A percentile compares a stretch with the other conserved stretches of the same genome.
These are phyloP conservation scores for Leishmania mexicana DNA, from an alignment of 208 protist genomes.

Conservation along the genomic window DNA sequence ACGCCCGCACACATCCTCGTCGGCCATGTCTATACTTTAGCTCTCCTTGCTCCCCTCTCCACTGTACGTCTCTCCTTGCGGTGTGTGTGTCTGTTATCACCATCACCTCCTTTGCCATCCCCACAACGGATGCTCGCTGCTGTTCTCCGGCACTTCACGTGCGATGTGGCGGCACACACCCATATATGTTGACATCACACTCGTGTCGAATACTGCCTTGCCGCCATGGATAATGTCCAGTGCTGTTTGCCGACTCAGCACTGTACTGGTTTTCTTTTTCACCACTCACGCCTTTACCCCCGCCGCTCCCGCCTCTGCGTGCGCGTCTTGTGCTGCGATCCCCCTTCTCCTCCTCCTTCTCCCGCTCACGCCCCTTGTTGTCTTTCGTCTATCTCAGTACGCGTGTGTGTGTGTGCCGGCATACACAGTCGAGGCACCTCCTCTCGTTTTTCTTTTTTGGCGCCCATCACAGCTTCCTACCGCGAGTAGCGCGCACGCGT, in stretches of 20 bases:
- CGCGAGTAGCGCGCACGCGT: background rate
- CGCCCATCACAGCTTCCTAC: background rate
- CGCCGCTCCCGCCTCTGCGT: background rate
- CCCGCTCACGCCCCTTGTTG: background rate
- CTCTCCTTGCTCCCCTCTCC: conserved; percentile 2
- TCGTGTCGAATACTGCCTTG: background rate
- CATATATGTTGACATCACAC: background rate
- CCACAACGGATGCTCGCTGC: background rate
- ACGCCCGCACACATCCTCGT: background rate
- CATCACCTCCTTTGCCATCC: background rate
- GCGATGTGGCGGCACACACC: background rate
- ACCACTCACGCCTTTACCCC: background rate
- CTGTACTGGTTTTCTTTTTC: background rate
- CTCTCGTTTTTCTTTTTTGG: background rate
- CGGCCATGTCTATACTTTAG: background rate
- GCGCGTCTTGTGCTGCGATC: background rate
- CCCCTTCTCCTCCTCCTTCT: background rate
- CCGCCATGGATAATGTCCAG: background rate
- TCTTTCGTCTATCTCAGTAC: background rate
- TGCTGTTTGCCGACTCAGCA: background rate
- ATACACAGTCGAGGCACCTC: background rate
- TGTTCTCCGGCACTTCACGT: background rate
- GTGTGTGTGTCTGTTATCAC: background rate
- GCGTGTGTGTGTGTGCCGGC: background rate
- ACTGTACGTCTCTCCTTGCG: background rate